Evolutionary conservation across 2,329 filamentous ascomycete species (phyloP).

Genomic region (Penicillium frequentans): DNA sequence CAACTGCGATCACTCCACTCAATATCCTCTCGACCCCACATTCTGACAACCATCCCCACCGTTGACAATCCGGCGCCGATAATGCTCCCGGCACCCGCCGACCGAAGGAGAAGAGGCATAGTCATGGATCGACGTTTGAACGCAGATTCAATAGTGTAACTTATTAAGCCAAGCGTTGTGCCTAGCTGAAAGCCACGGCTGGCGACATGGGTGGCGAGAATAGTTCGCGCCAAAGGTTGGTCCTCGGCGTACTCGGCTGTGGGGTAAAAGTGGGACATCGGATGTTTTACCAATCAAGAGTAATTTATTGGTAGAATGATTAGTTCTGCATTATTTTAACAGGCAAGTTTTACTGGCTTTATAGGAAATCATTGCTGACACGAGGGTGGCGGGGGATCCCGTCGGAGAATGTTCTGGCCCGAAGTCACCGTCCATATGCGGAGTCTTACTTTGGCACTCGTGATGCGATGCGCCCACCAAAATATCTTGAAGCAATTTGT

Average conservation of each 20-base stretch:
- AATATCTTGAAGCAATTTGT: not conserved
- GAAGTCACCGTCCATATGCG: not conserved
- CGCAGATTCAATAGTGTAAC: slow-evolving; percentile 29
- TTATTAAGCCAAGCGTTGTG: slow-evolving; percentile 48
- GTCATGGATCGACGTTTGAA: slow-evolving; percentile 18
- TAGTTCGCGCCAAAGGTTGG: slow-evolving; percentile 55
- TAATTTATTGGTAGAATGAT: not conserved
- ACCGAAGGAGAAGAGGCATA: slow-evolving; percentile 43
- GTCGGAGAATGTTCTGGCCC: not conserved
- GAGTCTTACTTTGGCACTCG: not conserved
- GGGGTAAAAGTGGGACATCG: slow-evolving; percentile 40
- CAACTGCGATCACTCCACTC: slow-evolving; percentile 67
- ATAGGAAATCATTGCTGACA: not conserved
- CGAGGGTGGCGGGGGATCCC: not conserved
- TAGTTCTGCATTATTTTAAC: not conserved
- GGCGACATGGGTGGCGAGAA: slow-evolving; percentile 62
- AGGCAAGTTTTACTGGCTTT: not conserved
- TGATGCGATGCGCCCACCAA: not conserved
- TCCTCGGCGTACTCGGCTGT: slow-evolving; percentile 63
- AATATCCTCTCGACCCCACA: slow-evolving; percentile 58
- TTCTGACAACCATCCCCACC: slow-evolving; percentile 48
- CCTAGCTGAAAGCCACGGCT: slow-evolving; percentile 57
- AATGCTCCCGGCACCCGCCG: slow-evolving; percentile 48
- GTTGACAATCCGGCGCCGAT: slow-evolving; percentile 48
- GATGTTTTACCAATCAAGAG: not conserved